Evolutionary conservation across 148 eudicot genomes (phyloP), one percentile per base, ranked within the genome.

Genomic region (Beta vulgaris): DNA sequence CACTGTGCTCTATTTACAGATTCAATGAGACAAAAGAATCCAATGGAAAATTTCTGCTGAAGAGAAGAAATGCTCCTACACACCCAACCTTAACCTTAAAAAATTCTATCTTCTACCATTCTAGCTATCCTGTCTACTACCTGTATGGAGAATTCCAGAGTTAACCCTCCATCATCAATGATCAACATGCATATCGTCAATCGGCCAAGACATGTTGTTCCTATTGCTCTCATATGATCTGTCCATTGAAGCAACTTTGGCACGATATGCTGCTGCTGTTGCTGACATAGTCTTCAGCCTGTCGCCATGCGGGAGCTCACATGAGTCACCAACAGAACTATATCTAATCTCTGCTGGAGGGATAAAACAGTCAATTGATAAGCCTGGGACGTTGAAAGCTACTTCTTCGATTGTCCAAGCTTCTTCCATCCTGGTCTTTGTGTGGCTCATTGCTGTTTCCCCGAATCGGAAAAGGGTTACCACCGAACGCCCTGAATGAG

Each of bases 401-500:
- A 89, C 93, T 84, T 89, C 93, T 80, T 89, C 93, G 35, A 89
- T 89, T 0, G 86, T 85, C 93, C 93, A 89, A 7, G 85, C 89
- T 77, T 89, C 93, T 80, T 89, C 91, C 93, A 89, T 89, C 39
- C 93, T 72, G 1, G 93, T 89, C 82, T 89, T 89, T 54, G 91
- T 84, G 84, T 90, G 95, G 74, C 91, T 88, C 91, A 86, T 88
- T 1, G 90, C 91, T 3, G 93, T 90, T 71, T 93, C 98, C 14
- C 98, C 98, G 29, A 93, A 93, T 83, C 91, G 85, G 79, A 91
- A 93, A 42, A 93, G 97, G 73, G 98, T 93, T 28, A 90, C 98
- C 44, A 91, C 90, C 1, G 98, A 93, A 66, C 95, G 86, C 3
- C 98, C 98, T 0, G 98, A 91, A 73, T 93, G 98, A 77, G 97